Base-by-base conservation (phyloP, 1,284 basidiomycete genomes). In the Ceratobasidium sp. region DNA sequence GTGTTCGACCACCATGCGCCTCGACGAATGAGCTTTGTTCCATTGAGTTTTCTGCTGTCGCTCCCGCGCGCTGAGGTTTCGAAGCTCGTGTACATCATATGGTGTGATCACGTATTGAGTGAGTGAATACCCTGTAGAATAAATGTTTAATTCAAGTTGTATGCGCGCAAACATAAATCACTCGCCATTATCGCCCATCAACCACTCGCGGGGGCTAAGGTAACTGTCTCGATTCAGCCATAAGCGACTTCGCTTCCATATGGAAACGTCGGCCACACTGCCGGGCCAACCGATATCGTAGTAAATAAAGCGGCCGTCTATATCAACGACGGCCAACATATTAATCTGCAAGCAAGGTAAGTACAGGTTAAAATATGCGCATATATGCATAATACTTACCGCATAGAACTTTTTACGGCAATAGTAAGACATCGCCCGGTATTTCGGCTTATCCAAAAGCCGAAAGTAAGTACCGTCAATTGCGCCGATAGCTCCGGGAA, bases 271-370 rank as follows among this genome's bases (percentile, higher is more conserved):
- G 23, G 80, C 58, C 0, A 83, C 81, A 63, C 81, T 81, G 0
- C 83, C 84, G n/a, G 84, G 84, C 83, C 83, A 84, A 1, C 83
- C 83, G 23, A 83, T 63, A 28, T 84, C 83, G 71, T 80, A 83
- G 0, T 81, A 82, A 12, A 82, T 83, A 71, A 84, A 80, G 28
- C 73, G 39, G 12, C 72, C 71, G 20, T 79, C 39, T 68, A 84
- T 82, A 68, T 84, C 83, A 69, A 82, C 81, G 10, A 80, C 83
- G 3, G 81, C 83, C 67, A 84, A 84, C 44, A 84, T 78, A 56
- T 80, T 81, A 33, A 80, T 66, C 83, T 84, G 60, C 46, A 49
- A 20, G 13, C 46, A 49, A 49, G 33, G 33, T 33, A 4, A 33
- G 33, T 33, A 33, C 33, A 33, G 33, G 4, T 4, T 4, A 33